Conservation (phyloP, 2,329 filamentous ascomycete genomes). For the Hypoxylon sp. region DNA sequence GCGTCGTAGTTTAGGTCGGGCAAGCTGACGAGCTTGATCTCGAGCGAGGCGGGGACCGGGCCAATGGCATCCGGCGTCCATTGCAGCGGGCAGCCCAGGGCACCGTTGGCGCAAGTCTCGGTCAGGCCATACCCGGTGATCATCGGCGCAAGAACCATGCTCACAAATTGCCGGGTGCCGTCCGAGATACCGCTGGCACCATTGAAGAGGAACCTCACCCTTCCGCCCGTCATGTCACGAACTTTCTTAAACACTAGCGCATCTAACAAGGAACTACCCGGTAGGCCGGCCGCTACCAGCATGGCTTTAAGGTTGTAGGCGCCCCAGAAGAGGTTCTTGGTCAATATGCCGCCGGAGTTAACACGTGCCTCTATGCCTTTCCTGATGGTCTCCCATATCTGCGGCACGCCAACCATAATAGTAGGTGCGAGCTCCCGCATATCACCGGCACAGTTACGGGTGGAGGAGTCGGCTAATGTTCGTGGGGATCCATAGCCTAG, state of each 20-base stretch:
- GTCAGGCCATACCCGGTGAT: constrained; percentile 93
- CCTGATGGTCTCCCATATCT: constrained; percentile 96
- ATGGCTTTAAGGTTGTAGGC: constrained; percentile 70
- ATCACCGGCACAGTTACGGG: constrained; percentile 91
- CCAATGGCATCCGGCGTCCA: constrained; percentile 85
- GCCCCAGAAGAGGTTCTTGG: constrained; percentile 81
- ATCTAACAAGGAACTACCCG: constrained; percentile 79
- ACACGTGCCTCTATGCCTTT: constrained; percentile 91
- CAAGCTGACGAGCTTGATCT: constrained; percentile 92
- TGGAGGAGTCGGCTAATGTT: constrained; percentile 86
- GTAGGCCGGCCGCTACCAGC: constrained; percentile 69
- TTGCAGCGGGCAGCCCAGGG: constrained; percentile 84
- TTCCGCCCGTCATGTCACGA: constrained; percentile 88
- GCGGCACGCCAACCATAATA: constrained; percentile 92
- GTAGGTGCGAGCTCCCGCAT: constrained; percentile 93
- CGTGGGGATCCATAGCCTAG: constrained; percentile 94
- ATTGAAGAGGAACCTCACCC: constrained; percentile 90
- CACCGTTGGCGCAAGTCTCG: constrained; percentile 87
- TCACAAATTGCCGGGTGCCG: constrained; percentile 90
- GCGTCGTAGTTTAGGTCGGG: constrained; percentile 87
- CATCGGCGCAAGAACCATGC: constrained; percentile 93
- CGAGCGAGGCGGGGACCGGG: constrained; percentile 79
- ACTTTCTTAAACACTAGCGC: constrained; percentile 91
- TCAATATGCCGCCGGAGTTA: constrained; percentile 74
- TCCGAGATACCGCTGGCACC: constrained; percentile 91